Percentiles rank a stretch among this genome's conserved stretches.
Evolutionary conservation across 768 basidiomycete species (phyloP).

Genomic region (Strobilomyces confusus): DNA sequence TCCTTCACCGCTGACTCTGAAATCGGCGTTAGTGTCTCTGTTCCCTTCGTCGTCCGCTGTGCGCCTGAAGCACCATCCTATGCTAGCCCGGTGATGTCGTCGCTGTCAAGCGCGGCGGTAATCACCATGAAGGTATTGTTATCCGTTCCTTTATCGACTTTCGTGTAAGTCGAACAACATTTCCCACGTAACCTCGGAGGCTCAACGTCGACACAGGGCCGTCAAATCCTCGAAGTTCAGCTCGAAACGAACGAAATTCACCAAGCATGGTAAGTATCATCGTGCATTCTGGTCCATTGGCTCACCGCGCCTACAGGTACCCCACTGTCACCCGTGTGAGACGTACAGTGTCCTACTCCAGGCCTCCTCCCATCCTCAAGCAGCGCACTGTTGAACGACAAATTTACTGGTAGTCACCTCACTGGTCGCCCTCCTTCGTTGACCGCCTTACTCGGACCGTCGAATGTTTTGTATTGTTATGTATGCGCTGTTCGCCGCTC

Average conservation of each 20-base stretch:
- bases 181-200: background rate
- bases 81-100: slow-evolving; percentile 76
- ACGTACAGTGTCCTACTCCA: slow-evolving; percentile 63
- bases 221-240: slow-evolving; percentile 79
- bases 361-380: slow-evolving; percentile 40
- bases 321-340: slow-evolving; percentile 76
- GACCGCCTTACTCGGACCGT: slow-evolving; percentile 12
- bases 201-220: slow-evolving; percentile 48
- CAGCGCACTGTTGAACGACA: slow-evolving; percentile 66
- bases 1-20: slow-evolving; percentile 29
- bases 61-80: slow-evolving; percentile 2
- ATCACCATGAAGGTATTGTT: slow-evolving; percentile 75
- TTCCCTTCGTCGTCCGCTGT: background rate
- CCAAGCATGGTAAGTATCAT: slow-evolving; percentile 54
- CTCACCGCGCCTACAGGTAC: slow-evolving; percentile 43
- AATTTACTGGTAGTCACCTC: slow-evolving; percentile 61
- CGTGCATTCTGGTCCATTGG: background rate
- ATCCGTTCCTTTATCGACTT: slow-evolving; percentile 71
- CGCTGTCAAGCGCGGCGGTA: slow-evolving; percentile 62
- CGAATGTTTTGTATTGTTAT: slow-evolving; percentile 33
- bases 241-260: slow-evolving; percentile 66
- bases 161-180: slow-evolving; percentile 42
- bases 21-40: slow-evolving; percentile 29
- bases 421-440: background rate
- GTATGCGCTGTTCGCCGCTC: slow-evolving; percentile 15